A percentile compares a stretch with the other conserved stretches of the same genome.
Conservation (phyloP, 176 grass and related monocot genomes). For the barley (Hordeum vulgare) region MorexV3_pseudomolecules_assembly NC_058524.1:4959044-4959543, state of each 20-base stretch:
- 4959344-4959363: slow-evolving; percentile 23
- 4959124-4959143: too few species aligned
- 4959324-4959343: slow-evolving; percentile 5
- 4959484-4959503: background rate
- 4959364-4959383: too few species aligned
- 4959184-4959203: too few species aligned
- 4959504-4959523: background rate
- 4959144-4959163: too few species aligned
- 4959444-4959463: background rate
- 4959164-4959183: too few species aligned
- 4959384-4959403: background rate
- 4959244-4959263: slow-evolving; percentile 16
- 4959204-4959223: background rate
- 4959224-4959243: background rate
- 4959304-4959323: background rate
- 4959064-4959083: too few species aligned
- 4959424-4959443: slow-evolving; percentile 27
- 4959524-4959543: background rate
- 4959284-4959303: slow-evolving; percentile 12
- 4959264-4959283: slow-evolving; percentile 28
- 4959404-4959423: background rate
- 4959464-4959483: slow-evolving; percentile 12
- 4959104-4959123: too few species aligned
- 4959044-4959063: too few species aligned
- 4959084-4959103: too few species aligned